Conservation (phyloP, 2,329 filamentous ascomycete genomes). For the Fusarium newnesense region DNA sequence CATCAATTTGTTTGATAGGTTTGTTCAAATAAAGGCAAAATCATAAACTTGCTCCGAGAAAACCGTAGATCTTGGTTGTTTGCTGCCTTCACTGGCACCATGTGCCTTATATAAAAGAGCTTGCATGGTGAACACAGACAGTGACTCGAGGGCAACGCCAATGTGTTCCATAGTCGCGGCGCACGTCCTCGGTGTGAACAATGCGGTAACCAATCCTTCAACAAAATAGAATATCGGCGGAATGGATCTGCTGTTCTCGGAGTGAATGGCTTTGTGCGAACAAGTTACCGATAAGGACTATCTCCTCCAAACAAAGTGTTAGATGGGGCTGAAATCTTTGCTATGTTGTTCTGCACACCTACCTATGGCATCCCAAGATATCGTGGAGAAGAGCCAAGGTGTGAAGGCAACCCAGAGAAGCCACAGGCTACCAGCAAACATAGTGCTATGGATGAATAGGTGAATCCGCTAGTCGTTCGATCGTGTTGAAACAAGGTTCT, state of each 20-base stretch:
- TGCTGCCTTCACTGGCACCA: background rate
- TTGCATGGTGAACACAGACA: background rate
- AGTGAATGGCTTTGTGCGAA: slow-evolving; percentile 15
- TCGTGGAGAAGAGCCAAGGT: background rate
- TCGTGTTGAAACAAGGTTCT: slow-evolving; percentile 31
- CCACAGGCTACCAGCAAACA: background rate
- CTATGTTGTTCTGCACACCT: background rate
- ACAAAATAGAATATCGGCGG: background rate
- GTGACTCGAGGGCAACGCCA: background rate
- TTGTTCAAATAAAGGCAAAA: slow-evolving; percentile 3
- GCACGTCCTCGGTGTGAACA: slow-evolving; percentile 9
- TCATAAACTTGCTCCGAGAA: background rate
- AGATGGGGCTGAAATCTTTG: slow-evolving; percentile 3
- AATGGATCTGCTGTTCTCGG: background rate
- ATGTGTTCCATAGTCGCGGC: background rate
- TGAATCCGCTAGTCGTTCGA: slow-evolving; percentile 22
- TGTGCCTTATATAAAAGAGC: slow-evolving; percentile 18
- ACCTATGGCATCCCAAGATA: background rate
- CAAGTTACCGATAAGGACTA: background rate
- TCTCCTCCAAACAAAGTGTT: background rate
- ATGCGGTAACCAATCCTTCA: background rate
- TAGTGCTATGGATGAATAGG: slow-evolving; percentile 2
- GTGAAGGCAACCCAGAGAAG: slow-evolving; percentile 4
- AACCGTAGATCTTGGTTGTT: background rate
- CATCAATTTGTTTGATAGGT: background rate